These are phyloP conservation scores for Cladosporium cucumerinum DNA, from an alignment of 2,329 filamentous ascomycete species.

Conservation along the genomic window DNA sequence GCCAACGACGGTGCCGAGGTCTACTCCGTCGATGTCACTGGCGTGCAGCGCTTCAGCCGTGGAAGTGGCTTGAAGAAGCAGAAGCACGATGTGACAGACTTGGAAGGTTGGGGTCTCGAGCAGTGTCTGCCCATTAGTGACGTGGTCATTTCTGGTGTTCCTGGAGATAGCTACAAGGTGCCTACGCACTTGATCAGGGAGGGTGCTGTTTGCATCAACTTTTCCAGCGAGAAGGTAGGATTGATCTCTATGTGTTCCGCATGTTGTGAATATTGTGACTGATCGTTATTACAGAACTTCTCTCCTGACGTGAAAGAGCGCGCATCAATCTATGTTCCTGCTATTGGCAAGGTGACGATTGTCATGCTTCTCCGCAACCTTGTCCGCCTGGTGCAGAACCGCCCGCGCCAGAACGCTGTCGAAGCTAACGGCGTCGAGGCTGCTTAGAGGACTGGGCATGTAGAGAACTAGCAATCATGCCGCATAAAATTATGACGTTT, in stretches of 20 bases:
- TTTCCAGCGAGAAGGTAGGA: slow-evolving; percentile 77
- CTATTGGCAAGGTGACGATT: slow-evolving; percentile 96
- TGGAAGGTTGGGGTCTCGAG: slow-evolving; percentile 73
- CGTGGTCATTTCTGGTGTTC: slow-evolving; percentile 91
- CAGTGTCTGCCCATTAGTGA: slow-evolving; percentile 84
- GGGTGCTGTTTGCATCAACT: slow-evolving; percentile 97
- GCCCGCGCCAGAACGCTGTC: slow-evolving; percentile 21
- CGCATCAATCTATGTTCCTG: slow-evolving; percentile 93
- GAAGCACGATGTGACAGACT: slow-evolving; percentile 81
- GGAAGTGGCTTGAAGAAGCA: slow-evolving; percentile 81
- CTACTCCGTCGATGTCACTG: slow-evolving; percentile 89
- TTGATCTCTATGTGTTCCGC: background rate
- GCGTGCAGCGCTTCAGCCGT: slow-evolving; percentile 87
- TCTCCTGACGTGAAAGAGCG: slow-evolving; percentile 86
- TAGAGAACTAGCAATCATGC: background rate
- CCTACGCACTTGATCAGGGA: slow-evolving; percentile 78
- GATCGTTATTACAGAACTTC: slow-evolving; percentile 63
- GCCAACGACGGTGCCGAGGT: slow-evolving; percentile 96
- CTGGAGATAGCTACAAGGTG: slow-evolving; percentile 83
- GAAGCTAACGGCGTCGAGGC: slow-evolving; percentile 1
- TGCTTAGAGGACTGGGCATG: background rate
- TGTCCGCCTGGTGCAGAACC: slow-evolving; percentile 53
- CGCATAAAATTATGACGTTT: background rate
- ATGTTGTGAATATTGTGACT: slow-evolving; percentile 7
- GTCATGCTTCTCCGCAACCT: slow-evolving; percentile 85